Conservation (phyloP, 2,329 filamentous ascomycete genomes). For the Chaetomium globosum region DNA sequence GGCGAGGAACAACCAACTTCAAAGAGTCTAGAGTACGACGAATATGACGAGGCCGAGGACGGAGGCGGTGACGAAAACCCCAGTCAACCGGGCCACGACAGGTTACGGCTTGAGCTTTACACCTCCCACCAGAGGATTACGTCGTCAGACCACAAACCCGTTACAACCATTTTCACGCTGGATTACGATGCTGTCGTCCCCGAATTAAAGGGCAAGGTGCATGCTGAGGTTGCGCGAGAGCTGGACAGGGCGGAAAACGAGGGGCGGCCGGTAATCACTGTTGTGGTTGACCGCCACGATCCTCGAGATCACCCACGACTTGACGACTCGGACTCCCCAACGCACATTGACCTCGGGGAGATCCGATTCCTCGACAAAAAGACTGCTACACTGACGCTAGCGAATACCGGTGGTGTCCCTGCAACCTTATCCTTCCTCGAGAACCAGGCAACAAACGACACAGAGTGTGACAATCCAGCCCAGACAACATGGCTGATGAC, state of each 20-base stretch:
- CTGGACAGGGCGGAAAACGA: conserved; percentile 93
- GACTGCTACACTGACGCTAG: conserved; percentile 73
- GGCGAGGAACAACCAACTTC: conserved; percentile 48
- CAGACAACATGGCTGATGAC: conserved; percentile 71
- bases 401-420: conserved; percentile 83
- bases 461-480: conserved; percentile 36
- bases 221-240: conserved; percentile 83
- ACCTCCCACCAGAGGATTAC: conserved; percentile 84
- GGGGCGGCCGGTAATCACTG: conserved; percentile 75
- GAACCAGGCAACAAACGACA: conserved; percentile 58
- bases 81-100: conserved; percentile 61
- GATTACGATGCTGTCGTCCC: conserved; percentile 86
- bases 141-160: conserved; percentile 94
- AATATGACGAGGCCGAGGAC: conserved; percentile 60
- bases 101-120: conserved; percentile 67
- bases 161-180: conserved; percentile 79
- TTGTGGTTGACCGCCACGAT: conserved; percentile 72
- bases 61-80: conserved; percentile 53
- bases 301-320: conserved; percentile 42
- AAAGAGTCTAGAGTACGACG: conserved; percentile 61
- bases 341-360: conserved; percentile 72
- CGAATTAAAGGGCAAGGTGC: conserved; percentile 78
- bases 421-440: conserved; percentile 82
- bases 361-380: conserved; percentile 70
- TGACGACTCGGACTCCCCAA: conserved; percentile 46